These are phyloP conservation scores for Capsicum baccatum DNA, from an alignment of 257 asterid genomes.

Conservation along the genomic window DNA sequence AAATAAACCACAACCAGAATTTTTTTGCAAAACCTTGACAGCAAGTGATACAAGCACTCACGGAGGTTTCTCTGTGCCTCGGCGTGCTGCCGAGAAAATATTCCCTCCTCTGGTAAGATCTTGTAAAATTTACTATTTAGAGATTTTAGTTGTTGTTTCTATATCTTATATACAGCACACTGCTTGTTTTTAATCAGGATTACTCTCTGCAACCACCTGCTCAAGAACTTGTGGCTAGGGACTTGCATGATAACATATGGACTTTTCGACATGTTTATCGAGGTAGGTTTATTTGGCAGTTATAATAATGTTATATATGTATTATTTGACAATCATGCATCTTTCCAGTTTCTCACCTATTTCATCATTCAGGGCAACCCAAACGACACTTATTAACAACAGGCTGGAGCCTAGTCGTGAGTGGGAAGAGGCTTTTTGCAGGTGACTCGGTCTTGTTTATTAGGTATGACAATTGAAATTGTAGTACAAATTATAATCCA, in stretches of 20 bases:
- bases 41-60: slow-evolving; percentile 99
- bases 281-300: slow-evolving; percentile 52
- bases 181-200: slow-evolving; percentile 51
- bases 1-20: slow-evolving; percentile 82
- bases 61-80: slow-evolving; percentile 98
- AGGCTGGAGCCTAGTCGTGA: slow-evolving; percentile 93
- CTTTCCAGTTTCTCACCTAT: neutral
- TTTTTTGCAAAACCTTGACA: slow-evolving; percentile 95
- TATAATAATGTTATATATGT: neutral
- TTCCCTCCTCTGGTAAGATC: slow-evolving; percentile 81
- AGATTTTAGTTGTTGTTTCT: neutral
- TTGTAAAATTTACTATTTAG: neutral
- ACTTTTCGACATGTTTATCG: slow-evolving; percentile 93
- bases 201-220: slow-evolving; percentile 95
- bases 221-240: slow-evolving; percentile 90
- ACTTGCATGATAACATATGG: slow-evolving; percentile 87
- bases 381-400: slow-evolving; percentile 94
- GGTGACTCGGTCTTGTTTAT: slow-evolving; percentile 93
- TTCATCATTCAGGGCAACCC: slow-evolving; percentile 70
- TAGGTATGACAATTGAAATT: slow-evolving; percentile 50
- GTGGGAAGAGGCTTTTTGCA: slow-evolving; percentile 89
- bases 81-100: slow-evolving; percentile 97
- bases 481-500: neutral
- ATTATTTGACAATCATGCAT: neutral
- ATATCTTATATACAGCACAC: neutral